Conservation (phyloP, 163 green algal genomes). For the Scenedesmus sp. region DNA sequence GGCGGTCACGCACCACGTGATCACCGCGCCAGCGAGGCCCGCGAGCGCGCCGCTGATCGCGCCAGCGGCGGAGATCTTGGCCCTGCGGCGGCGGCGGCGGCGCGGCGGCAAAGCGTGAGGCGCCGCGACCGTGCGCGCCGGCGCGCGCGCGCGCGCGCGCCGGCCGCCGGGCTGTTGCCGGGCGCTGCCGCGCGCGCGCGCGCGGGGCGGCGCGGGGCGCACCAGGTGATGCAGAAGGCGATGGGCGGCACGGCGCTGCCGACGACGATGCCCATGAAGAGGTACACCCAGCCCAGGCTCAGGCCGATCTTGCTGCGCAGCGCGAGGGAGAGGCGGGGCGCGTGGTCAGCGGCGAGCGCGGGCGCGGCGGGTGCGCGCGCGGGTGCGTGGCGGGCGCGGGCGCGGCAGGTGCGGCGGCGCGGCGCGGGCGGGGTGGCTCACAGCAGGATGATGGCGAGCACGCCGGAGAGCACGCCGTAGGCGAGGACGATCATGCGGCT, state of each 20-base stretch:
- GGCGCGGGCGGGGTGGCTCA: neutral
- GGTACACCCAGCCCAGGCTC: slow-evolving; percentile 85
- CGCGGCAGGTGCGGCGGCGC: too few species aligned
- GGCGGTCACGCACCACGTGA: slow-evolving; percentile 60
- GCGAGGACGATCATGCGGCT: slow-evolving; percentile 70
- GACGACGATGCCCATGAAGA: slow-evolving; percentile 81
- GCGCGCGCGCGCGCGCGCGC: too few species aligned
- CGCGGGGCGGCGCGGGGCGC: too few species aligned
- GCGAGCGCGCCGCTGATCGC: slow-evolving; percentile 79
- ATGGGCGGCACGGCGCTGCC: slow-evolving; percentile 82
- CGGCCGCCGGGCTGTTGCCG: too few species aligned
- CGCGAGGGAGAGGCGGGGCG: too few species aligned
- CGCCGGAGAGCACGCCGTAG: slow-evolving; percentile 86
- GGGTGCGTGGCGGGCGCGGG: too few species aligned
- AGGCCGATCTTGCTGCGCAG: slow-evolving; percentile 71
- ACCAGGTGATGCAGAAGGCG: slow-evolving; percentile 84
- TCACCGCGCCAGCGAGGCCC: slow-evolving; percentile 65
- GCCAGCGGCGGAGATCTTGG: slow-evolving; percentile 75
- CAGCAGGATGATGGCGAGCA: slow-evolving; percentile 85
- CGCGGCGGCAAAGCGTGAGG: too few species aligned
- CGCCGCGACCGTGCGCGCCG: too few species aligned
- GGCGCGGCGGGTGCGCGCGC: too few species aligned
- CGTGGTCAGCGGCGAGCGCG: too few species aligned
- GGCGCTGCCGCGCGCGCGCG: too few species aligned
- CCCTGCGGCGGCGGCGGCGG: too few species aligned